phyloP scores from a whole-genome alignment of 2,329 filamentous ascomycete species.

The Aspergillus fructus region DNA sequence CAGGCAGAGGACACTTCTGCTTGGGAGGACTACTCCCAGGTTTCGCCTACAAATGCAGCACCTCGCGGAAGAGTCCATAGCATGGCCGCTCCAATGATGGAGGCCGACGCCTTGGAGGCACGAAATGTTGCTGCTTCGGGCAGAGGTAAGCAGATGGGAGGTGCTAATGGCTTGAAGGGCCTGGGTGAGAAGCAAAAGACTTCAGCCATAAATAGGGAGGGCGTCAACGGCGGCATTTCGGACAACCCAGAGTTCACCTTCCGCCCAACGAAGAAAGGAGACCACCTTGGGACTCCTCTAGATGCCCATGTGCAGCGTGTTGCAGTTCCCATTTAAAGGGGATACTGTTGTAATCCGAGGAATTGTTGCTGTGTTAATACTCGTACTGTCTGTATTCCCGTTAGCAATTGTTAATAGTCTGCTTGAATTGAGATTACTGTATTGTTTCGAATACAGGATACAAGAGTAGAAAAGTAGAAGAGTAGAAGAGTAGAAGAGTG shows the following conservation, averaged over 20 bases:
- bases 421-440: background rate
- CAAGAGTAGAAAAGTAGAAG: too few relatives aligned
- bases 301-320: constrained; percentile 12
- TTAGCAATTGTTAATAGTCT: background rate
- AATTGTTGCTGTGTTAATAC: background rate
- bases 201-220: background rate
- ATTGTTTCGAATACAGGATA: background rate
- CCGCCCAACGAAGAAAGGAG: background rate
- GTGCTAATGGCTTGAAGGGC: background rate
- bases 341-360: background rate
- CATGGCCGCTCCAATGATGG: constrained; percentile 9
- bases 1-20: background rate
- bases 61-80: constrained; percentile 2
- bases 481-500: too few relatives aligned
- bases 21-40: background rate
- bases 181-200: background rate
- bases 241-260: background rate
- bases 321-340: constrained; percentile 14
- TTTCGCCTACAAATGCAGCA: background rate
- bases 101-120: background rate
- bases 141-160: background rate
- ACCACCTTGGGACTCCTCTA: background rate
- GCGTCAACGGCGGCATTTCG: constrained; percentile 3
- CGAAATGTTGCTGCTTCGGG: background rate
- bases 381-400: background rate